These are phyloP conservation scores for Penicillium steckii DNA, from an alignment of 495 filamentous ascomycete genomes.

Conservation along the genomic window DNA sequence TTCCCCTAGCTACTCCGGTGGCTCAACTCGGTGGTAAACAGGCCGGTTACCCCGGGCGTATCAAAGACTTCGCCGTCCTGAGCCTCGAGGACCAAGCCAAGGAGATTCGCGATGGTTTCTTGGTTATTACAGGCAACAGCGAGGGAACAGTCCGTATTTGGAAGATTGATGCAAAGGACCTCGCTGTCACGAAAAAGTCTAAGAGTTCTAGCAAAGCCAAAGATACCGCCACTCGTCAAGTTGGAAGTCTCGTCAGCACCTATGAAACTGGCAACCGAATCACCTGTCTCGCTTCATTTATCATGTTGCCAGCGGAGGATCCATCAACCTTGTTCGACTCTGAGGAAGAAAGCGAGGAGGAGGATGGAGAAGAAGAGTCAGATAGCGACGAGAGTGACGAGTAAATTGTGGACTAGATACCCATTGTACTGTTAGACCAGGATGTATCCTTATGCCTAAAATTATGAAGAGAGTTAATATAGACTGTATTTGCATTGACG, in stretches of 20 bases:
- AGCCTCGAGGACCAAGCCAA: constrained; percentile 36
- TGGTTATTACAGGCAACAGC: constrained; percentile 76
- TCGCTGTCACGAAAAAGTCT: constrained; percentile 18
- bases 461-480: background rate
- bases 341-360: constrained; percentile 37
- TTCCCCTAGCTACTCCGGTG: constrained; percentile 56
- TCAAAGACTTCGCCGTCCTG: constrained; percentile 85
- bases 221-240: constrained; percentile 42
- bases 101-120: constrained; percentile 36
- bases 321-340: constrained; percentile 31
- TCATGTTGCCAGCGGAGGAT: constrained; percentile 60
- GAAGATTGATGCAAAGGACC: constrained; percentile 47
- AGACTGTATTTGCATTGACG: no score
- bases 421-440: constrained; percentile 25
- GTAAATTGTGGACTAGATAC: constrained; percentile 24
- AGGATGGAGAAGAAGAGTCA: constrained; percentile 44
- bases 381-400: constrained; percentile 46
- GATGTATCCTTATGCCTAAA: constrained; percentile 16
- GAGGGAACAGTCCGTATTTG: constrained; percentile 81
- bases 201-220: constrained; percentile 33
- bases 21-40: constrained; percentile 76
- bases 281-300: constrained; percentile 82
- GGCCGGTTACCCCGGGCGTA: constrained; percentile 61
- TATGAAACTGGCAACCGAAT: constrained; percentile 87
- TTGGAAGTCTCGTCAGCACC: constrained; percentile 71